Evolutionary conservation across 2,329 filamentous ascomycete species (phyloP).

Genomic region (Diaporthe vaccinii): DNA sequence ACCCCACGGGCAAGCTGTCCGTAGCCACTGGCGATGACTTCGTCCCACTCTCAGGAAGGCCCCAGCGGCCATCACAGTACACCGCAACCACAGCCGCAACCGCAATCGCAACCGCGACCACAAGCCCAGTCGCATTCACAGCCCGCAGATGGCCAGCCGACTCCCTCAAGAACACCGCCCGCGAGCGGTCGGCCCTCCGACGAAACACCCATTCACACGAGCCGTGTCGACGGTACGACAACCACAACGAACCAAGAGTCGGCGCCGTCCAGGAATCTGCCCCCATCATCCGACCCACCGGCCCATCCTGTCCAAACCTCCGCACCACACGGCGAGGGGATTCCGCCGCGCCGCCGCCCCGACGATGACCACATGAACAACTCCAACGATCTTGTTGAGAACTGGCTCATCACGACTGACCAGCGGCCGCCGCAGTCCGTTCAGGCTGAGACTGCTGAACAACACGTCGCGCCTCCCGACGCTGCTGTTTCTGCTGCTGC

Average conservation of each 20-base stretch:
- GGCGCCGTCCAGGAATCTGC: not conserved
- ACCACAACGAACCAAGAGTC: not conserved
- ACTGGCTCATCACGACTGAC: constrained; percentile 14
- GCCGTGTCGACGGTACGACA: not conserved
- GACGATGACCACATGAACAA: not conserved
- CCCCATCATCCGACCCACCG: not conserved
- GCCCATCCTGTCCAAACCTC: not conserved
- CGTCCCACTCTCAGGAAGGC: constrained; percentile 38
- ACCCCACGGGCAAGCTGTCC: constrained; percentile 34
- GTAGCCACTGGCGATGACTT: constrained; percentile 39
- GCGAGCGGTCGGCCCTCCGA: not conserved
- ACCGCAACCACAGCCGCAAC: constrained; percentile 6
- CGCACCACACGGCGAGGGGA: not conserved
- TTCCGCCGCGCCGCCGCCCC: not conserved
- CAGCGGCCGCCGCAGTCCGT: not conserved
- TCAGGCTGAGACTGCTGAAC: not conserved
- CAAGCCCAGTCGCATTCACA: constrained; percentile 7
- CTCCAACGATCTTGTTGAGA: not conserved
- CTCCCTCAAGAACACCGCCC: not conserved
- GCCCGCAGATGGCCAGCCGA: not conserved
- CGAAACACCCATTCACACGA: not conserved
- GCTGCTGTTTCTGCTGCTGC: not conserved
- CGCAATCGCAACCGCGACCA: constrained; percentile 5
- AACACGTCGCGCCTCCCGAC: not conserved
- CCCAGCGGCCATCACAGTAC: constrained; percentile 24